Conservation (phyloP, 2,329 filamentous ascomycete species). For the Trichothecium sympodiale region DNA sequence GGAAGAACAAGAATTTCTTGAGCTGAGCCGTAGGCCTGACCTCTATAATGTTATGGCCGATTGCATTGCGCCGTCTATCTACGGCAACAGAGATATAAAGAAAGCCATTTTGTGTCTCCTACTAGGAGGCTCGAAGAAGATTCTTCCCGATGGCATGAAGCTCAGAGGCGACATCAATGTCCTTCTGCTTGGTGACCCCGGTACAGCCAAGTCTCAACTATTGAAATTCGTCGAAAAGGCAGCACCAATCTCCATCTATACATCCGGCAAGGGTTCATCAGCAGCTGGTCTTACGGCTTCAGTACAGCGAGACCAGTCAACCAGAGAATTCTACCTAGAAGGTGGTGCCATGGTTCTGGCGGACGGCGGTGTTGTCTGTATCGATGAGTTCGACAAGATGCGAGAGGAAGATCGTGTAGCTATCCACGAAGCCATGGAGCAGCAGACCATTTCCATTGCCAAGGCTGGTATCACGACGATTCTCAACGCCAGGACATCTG, state of each 20-base stretch:
- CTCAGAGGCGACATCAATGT: conserved; percentile 97
- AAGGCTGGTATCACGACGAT: conserved; percentile 99
- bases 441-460: conserved; percentile 97
- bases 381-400: conserved; percentile 99
- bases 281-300: conserved; percentile 95
- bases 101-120: conserved; percentile 92
- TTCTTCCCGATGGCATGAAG: conserved; percentile 94
- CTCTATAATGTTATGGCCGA: conserved; percentile 85
- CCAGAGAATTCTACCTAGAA: conserved; percentile 94
- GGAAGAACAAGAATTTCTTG: conserved; percentile 90
- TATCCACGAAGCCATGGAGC: conserved; percentile 99
- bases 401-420: conserved; percentile 93
- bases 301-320: conserved; percentile 84
- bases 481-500: conserved; percentile 88
- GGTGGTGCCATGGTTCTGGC: conserved; percentile 97
- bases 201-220: conserved; percentile 95
- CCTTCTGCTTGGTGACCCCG: conserved; percentile 87
- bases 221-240: conserved; percentile 97
- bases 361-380: conserved; percentile 93
- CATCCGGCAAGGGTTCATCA: conserved; percentile 94
- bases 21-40: conserved; percentile 81
- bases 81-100: conserved; percentile 92
- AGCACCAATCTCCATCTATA: conserved; percentile 95
- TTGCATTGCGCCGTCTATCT: conserved; percentile 95
- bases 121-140: conserved; percentile 93